These are phyloP conservation scores for Taphrina pruni DNA, from an alignment of 1,139 yeast species.

Conservation along the genomic window DNA sequence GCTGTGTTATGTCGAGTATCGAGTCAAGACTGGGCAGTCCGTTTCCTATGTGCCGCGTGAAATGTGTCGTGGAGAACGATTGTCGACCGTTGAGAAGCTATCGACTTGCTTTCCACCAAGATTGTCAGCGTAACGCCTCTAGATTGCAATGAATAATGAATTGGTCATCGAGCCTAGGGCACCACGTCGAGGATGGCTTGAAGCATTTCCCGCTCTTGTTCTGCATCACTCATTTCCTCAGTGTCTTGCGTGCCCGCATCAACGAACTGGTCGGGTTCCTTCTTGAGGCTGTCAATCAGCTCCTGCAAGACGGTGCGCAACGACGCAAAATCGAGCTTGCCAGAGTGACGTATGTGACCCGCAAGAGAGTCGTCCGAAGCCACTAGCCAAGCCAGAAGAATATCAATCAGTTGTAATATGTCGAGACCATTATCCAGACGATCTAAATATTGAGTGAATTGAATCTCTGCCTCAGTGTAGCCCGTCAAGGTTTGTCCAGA, in stretches of 20 bases:
- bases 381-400: slow-evolving; percentile 50
- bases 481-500: slow-evolving; percentile 37
- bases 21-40: too few species aligned
- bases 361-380: slow-evolving; percentile 47
- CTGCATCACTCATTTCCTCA: neutral
- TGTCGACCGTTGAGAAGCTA: too few species aligned
- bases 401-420: slow-evolving; percentile 47
- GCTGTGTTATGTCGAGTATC: too few species aligned
- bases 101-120: too few species aligned
- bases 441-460: slow-evolving; percentile 47
- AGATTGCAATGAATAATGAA: neutral
- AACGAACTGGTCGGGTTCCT: neutral
- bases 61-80: too few species aligned
- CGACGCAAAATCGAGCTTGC: neutral
- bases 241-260: neutral
- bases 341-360: neutral
- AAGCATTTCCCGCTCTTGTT: slow-evolving; percentile 27
- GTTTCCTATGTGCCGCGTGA: too few species aligned
- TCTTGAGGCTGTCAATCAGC: slow-evolving; percentile 16
- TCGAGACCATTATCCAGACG: slow-evolving; percentile 49
- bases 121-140: neutral
- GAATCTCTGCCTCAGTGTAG: slow-evolving; percentile 44
- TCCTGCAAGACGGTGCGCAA: slow-evolving; percentile 1
- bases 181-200: slow-evolving; percentile 14
- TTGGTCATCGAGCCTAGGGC: neutral